phyloP scores from a whole-genome alignment of 495 filamentous ascomycete genomes.

The Xylaria flabelliformis region DNA sequence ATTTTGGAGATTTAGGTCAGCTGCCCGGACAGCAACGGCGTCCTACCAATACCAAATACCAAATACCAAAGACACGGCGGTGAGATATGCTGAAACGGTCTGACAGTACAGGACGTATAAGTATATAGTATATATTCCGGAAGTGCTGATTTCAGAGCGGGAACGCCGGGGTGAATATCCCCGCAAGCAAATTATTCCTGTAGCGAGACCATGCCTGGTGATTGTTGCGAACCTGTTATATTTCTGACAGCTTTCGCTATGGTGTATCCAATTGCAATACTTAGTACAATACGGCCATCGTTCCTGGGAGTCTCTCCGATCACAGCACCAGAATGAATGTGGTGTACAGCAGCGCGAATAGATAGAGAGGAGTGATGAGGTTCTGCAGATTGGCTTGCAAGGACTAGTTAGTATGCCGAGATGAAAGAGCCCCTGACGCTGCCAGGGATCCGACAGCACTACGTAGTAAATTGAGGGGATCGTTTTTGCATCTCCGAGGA shows the following conservation, averaged over 20 bases:
- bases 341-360: not conserved
- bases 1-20: not conserved
- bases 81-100: not conserved
- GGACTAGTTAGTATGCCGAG: conserved; percentile 3
- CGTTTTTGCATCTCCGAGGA: conserved; percentile 24
- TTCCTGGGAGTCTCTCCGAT: not conserved
- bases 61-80: not conserved
- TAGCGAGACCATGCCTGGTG: not conserved
- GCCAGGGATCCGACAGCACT: not conserved
- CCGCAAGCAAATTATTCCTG: not conserved
- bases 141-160: not conserved
- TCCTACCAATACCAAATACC: not conserved
- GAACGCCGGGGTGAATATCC: not conserved
- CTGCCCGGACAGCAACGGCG: not conserved
- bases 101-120: not conserved
- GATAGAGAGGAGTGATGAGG: conserved; percentile 5
- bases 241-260: not conserved
- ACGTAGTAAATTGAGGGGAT: not conserved
- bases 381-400: conserved; percentile 14
- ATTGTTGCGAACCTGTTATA: not conserved
- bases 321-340: not conserved
- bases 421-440: not conserved
- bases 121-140: not conserved
- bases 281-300: not conserved
- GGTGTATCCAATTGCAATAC: not conserved